These are phyloP conservation scores for Raphanus sativus DNA, from an alignment of 345 rosid genomes.

Conservation along the genomic window DNA sequence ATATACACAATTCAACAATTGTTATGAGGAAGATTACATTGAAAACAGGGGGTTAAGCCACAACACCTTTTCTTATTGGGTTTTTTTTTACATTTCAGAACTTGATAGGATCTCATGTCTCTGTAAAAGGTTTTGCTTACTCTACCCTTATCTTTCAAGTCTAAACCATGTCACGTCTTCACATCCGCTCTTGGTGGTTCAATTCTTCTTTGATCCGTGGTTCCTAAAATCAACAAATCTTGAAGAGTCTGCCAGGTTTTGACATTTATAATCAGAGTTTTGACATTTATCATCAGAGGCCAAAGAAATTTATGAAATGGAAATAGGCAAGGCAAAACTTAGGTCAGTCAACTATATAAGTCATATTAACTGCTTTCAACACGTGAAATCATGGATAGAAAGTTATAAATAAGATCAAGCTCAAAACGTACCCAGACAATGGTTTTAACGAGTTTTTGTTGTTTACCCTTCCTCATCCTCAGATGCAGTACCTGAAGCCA, in stretches of 20 bases:
- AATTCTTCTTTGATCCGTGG: constrained; percentile 1
- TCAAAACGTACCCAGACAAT: constrained; percentile 32
- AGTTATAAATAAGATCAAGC: not conserved
- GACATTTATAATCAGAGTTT: constrained; percentile 1
- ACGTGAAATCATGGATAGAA: not conserved
- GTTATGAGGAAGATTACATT: constrained; percentile 20
- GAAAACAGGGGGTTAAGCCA: constrained; percentile 12
- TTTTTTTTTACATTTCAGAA: constrained; percentile 20
- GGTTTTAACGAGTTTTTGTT: constrained; percentile 9
- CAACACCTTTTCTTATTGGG: constrained; percentile 27
- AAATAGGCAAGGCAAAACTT: not conserved
- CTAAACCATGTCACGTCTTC: constrained; percentile 28
- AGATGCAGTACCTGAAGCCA: constrained; percentile 28
- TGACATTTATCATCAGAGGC: constrained; percentile 1
- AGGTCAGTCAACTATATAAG: not conserved
- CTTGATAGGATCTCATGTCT: constrained; percentile 14
- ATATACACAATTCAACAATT: constrained; percentile 12
- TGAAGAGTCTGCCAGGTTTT: constrained; percentile 24
- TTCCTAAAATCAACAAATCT: constrained; percentile 25
- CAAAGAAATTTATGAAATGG: not conserved
- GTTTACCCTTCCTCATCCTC: constrained; percentile 62
- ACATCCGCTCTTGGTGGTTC: constrained; percentile 12
- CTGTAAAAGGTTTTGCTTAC: constrained; percentile 27
- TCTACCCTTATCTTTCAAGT: constrained; percentile 16
- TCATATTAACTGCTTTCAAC: not conserved